These are phyloP conservation scores for Fraxinus latifolia DNA, from an alignment of 305 asterid genomes.

Conservation along the genomic window DNA sequence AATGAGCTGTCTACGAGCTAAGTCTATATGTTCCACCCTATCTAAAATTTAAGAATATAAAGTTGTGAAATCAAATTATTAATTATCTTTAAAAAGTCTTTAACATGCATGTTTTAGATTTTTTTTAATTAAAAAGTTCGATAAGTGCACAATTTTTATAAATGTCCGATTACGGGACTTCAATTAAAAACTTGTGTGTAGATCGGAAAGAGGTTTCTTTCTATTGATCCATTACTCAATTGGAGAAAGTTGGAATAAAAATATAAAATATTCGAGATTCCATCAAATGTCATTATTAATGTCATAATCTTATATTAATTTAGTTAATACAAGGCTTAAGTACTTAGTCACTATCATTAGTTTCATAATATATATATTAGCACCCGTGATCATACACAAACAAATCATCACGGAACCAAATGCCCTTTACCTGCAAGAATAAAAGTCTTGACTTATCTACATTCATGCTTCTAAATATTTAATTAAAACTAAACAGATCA, in stretches of 20 bases:
- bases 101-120: not conserved
- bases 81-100: not conserved
- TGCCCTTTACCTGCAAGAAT: conserved; percentile 1
- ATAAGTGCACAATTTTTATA: not conserved
- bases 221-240: not conserved
- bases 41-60: no score
- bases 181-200: not conserved
- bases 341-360: conserved; percentile 24
- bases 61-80: not conserved
- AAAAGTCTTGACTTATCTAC: conserved; percentile 22
- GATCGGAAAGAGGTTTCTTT: not conserved
- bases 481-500: not conserved
- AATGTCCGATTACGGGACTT: not conserved
- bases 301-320: conserved; percentile 37
- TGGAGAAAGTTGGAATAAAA: conserved; percentile 22
- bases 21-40: not conserved
- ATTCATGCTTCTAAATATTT: conserved; percentile 28
- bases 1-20: not conserved
- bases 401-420: conserved; percentile 1
- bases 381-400: conserved; percentile 1
- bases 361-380: conserved; percentile 5
- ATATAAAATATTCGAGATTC: conserved; percentile 34
- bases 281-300: conserved; percentile 41
- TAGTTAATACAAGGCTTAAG: conserved; percentile 27
- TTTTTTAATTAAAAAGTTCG: not conserved